Percentiles rank a stretch among this genome's conserved stretches.
phyloP scores from a whole-genome alignment of 2,329 filamentous ascomycete genomes.

The Botrytis galanthina region DNA sequence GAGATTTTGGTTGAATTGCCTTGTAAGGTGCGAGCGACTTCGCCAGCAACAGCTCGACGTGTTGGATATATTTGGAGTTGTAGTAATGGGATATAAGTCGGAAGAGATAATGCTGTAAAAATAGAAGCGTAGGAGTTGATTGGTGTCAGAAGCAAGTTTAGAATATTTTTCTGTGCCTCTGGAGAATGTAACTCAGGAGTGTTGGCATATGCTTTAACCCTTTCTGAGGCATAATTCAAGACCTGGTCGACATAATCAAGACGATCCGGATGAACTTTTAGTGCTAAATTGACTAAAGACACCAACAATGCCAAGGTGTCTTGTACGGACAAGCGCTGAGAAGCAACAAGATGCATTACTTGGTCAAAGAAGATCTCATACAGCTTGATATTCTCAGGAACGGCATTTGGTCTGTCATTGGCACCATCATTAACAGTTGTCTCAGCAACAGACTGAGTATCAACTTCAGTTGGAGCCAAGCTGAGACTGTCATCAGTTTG shows the following conservation, averaged over 20 bases:
- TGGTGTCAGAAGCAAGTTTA: conserved; percentile 86
- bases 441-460: conserved; percentile 22
- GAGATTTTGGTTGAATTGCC: conserved; percentile 77
- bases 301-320: conserved; percentile 92
- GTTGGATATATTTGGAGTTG: conserved; percentile 93
- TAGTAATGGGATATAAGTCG: conserved; percentile 85
- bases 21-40: conserved; percentile 79
- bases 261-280: conserved; percentile 92
- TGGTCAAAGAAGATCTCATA: conserved; percentile 98
- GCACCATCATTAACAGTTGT: conserved; percentile 42
- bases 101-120: conserved; percentile 92
- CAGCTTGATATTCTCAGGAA: conserved; percentile 77
- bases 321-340: conserved; percentile 85
- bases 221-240: conserved; percentile 80
- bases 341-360: conserved; percentile 88
- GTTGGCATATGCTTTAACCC: conserved; percentile 85
- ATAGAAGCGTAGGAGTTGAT: conserved; percentile 87
- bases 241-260: conserved; percentile 96
- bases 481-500: conserved; percentile 45
- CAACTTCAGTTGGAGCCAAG: conserved; percentile 44
- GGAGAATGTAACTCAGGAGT: conserved; percentile 92
- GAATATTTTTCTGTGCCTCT: conserved; percentile 81
- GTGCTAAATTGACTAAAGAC: conserved; percentile 87
- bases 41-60: conserved; percentile 82
- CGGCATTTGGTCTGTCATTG: conserved; percentile 47